These are phyloP conservation scores for Acanthamoeba lenticulata DNA, from an alignment of 208 protist species.

Conservation along the genomic window DNA sequence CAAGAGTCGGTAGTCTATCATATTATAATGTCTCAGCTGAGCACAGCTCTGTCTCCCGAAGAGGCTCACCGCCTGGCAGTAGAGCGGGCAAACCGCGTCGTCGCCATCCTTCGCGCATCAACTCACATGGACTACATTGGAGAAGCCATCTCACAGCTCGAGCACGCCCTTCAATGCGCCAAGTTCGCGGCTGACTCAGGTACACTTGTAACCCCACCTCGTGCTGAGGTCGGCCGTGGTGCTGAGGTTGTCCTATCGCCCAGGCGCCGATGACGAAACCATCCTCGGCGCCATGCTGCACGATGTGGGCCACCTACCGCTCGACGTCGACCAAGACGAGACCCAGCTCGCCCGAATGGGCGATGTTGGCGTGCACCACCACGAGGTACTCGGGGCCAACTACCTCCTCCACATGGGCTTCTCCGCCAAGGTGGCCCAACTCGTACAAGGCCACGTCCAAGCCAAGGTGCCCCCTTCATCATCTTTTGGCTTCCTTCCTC, in stretches of 20 bases:
- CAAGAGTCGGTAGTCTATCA: no score
- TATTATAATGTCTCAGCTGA: no score
- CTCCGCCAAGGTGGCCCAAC: conserved; percentile 1
- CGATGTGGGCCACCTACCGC: conserved; percentile 23
- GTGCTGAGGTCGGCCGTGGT: neutral
- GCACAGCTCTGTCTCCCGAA: no score
- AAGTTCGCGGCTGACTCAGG: conserved; percentile 60
- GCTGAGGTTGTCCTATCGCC: neutral
- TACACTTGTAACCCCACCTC: neutral
- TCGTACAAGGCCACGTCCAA: conserved; percentile 35
- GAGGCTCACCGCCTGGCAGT: no score
- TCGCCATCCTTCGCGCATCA: neutral
- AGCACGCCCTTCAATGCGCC: conserved; percentile 66
- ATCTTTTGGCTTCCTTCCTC: neutral
- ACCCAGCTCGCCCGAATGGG: conserved; percentile 12
- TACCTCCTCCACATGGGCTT: conserved; percentile 44
- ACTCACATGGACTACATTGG: conserved; percentile 58
- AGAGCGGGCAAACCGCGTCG: neutral
- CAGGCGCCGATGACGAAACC: conserved; percentile 40
- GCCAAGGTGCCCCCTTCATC: neutral
- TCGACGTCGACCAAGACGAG: neutral
- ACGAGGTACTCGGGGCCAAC: neutral
- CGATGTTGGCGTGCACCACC: neutral
- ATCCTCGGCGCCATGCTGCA: conserved; percentile 57
- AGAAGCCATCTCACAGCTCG: conserved; percentile 42